Evolutionary conservation across 2,329 filamentous ascomycete genomes (phyloP), one percentile per base, ranked within the genome.

Genomic region (Colletotrichum sp.): DNA sequence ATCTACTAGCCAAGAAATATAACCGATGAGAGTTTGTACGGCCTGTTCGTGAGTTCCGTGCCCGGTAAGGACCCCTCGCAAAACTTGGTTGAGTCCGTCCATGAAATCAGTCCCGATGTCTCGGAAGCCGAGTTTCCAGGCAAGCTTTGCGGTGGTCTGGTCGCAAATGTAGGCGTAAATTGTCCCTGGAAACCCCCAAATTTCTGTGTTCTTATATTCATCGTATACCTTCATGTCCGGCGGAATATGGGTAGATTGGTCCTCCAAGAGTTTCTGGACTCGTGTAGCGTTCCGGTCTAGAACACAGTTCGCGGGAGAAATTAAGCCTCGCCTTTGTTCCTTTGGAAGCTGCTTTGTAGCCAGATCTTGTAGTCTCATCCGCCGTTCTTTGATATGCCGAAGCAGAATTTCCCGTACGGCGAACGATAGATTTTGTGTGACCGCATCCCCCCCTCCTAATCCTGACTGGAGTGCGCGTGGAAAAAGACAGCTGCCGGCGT

Each of bases 391-490:
- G 13, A 55, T 2, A 55, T 55, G 15, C 0, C 24, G 21, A 5
- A 55, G 15, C 15, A 55, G 1, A 5, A 55, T 55, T 24, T 3
- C 21, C 5, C 24, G 21, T 0, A 29, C 24, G 3, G 51, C 6
- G 13, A 55, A 4, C 6, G 51, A 55, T 8, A 55, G 21, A 16
- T 55, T 21, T 1, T 18, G 51, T 3, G 12, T 15, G 36, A 5
- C 7, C 1, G 2, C 15, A 16, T 8, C 0, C 0, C 5, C 16
- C 4, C 38, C 8, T 11, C 38, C 38, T 4, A 43, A 12, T 12
- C 21, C 51, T 5, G 1, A 3, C 1, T 6, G 7, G 0, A 55
- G 21, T 0, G 51, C 1, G 15, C 1, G 24, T 16, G 21, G 7
- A 15, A 27, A 15, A 3, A 55, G 15, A 0, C 0, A 13, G 4